These are phyloP conservation scores for Parachaetomium inaequale DNA, from an alignment of 495 filamentous ascomycete species.

Conservation along the genomic window DNA sequence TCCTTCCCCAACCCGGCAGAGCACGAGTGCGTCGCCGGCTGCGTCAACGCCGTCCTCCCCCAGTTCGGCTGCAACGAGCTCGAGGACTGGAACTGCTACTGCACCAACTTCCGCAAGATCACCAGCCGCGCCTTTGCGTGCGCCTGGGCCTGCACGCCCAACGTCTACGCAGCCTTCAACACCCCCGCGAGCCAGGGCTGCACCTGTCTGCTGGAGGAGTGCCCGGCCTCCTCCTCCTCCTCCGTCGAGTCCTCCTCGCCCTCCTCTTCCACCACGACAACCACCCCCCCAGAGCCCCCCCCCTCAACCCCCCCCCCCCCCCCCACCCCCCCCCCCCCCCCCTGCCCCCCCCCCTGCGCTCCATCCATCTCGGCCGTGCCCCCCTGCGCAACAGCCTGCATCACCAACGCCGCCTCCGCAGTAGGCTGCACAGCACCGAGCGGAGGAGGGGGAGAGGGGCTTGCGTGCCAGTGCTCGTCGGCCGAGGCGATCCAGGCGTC, in stretches of 20 bases:
- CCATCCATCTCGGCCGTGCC: constrained; percentile 6
- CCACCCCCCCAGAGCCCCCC: background rate
- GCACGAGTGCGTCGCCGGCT: background rate
- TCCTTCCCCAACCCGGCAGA: background rate
- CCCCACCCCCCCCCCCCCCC: background rate
- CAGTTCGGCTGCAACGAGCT: background rate
- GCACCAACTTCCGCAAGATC: background rate
- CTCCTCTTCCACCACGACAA: background rate
- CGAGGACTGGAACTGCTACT: constrained; percentile 10
- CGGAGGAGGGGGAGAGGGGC: no score
- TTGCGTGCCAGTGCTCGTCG: constrained; percentile 4
- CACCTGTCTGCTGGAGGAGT: background rate
- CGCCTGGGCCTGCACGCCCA: background rate
- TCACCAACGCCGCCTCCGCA: background rate
- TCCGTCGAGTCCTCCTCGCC: background rate
- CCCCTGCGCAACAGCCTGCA: constrained; percentile 12
- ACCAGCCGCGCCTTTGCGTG: background rate
- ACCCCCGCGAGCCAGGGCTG: background rate
- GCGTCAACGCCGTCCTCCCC: background rate
- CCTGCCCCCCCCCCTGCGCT: constrained; percentile 4
- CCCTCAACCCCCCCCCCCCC: background rate
- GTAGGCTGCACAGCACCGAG: constrained; percentile 8
- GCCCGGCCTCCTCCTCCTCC: background rate
- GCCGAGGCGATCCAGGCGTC: background rate
- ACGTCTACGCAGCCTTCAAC: background rate